Evolutionary conservation across 441 rosid genomes (phyloP), one percentile per base, ranked within the genome.

Genomic region (Adansonia rubrostipa): DNA sequence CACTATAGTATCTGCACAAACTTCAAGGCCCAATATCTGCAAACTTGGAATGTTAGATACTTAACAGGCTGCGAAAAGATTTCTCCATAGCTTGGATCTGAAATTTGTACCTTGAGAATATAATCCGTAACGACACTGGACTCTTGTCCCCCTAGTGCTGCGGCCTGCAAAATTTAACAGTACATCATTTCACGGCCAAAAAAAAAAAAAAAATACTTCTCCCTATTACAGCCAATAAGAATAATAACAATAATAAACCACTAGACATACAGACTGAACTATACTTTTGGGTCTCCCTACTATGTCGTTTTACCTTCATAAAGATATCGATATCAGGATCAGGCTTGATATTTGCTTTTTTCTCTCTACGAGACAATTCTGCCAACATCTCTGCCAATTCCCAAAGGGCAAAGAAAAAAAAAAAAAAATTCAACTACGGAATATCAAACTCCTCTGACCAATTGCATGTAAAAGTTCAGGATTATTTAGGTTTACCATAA

Each of bases 21-120:
- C 73, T 73, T 89, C 93, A 45, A 91, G 90, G 53, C 93, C 93
- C 79, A 89, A 81, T 81, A 91, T 88, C 95, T 91, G 81, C 19
- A 22, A n/a, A 71, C 15, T 14, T 42, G 8, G 17, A 47, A 11
- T 36, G 9, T 24, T 3, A 53, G 48, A 56, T 54, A 54, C 22
- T 14, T 15, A 13, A 14, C 5, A 60, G 10, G 51, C 24, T 3
- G 6, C 17, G 9, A 0, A 5, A n/a, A 14, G 9, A 50, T 56
- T 33, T 48, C 44, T 14, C 11, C 58, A 24, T 33, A 9, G 4
- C n/a, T 36, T 11, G 60, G 17, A 8, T 40, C 17, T n/a, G 6
- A 62, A 67, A 36, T 50, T 1, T 2, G 44, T 74, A 65, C 71
- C 71, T 89, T 90, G 11, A 90, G 80, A 8, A 89, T 81, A 69